A percentile compares a stretch with the other conserved stretches of the same genome.
Conservation (phyloP, 371 early-diverging fungal species). For the Apophysomyces sp. region DNA sequence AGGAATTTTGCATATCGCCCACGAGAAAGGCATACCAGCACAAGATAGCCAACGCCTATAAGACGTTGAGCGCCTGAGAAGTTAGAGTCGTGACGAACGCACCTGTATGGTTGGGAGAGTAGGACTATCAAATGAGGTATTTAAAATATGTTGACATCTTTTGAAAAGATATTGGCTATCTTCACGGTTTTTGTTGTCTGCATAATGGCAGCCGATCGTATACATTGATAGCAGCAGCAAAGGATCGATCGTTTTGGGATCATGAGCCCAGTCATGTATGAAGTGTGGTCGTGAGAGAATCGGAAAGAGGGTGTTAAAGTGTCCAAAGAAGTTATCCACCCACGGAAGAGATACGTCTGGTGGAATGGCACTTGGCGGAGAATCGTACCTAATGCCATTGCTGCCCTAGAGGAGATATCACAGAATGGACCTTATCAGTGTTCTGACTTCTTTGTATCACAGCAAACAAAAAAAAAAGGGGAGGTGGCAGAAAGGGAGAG, state of each 20-base stretch:
- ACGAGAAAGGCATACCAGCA: constrained; percentile 9
- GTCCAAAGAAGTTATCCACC: constrained; percentile 30
- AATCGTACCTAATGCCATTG: constrained; percentile 30
- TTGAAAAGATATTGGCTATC: neutral
- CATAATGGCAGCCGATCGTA: constrained; percentile 27
- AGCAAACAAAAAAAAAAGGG: neutral
- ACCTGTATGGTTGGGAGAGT: constrained; percentile 31
- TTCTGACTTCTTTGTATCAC: constrained; percentile 7
- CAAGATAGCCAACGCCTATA: constrained; percentile 14
- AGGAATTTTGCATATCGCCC: constrained; percentile 4
- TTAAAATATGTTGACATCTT: neutral
- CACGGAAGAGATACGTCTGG: constrained; percentile 4
- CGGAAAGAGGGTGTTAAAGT: constrained; percentile 48
- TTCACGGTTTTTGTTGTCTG: neutral
- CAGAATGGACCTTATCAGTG: constrained; percentile 53
- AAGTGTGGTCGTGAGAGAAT: constrained; percentile 39
- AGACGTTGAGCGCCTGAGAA: neutral
- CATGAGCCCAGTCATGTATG: constrained; percentile 20
- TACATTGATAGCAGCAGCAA: constrained; percentile 33
- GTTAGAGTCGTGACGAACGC: neutral
- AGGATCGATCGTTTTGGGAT: constrained; percentile 20
- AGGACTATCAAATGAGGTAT: constrained; percentile 2
- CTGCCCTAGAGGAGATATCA: constrained; percentile 47
- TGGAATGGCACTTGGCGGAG: constrained; percentile 5
- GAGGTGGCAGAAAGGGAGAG: neutral